Percentiles rank a stretch among this genome's conserved stretches.
These are phyloP conservation scores for Lachnellula willkommii DNA, from an alignment of 2,329 filamentous ascomycete genomes.

Conservation along the genomic window DNA sequence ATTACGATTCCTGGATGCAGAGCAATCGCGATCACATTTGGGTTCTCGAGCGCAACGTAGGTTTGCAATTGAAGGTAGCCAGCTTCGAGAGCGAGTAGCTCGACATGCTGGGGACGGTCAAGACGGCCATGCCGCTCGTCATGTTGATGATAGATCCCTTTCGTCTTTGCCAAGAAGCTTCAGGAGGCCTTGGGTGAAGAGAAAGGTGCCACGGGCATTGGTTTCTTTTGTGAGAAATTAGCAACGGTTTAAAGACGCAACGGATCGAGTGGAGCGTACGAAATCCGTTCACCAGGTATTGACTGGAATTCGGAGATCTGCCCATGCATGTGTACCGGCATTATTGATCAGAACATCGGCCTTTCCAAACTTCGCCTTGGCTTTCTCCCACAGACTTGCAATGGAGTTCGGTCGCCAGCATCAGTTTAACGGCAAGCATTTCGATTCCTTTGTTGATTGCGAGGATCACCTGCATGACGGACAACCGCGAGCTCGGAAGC, in stretches of 20 bases:
- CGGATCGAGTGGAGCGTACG: slow-evolving; percentile 6
- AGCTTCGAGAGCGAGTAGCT: slow-evolving; percentile 15
- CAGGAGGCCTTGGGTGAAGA: slow-evolving; percentile 32
- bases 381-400: slow-evolving; percentile 16
- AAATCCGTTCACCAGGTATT: slow-evolving; percentile 19
- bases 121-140: neutral
- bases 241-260: neutral
- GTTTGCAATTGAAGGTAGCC: slow-evolving; percentile 8
- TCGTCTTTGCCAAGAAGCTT: slow-evolving; percentile 14
- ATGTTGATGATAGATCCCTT: slow-evolving; percentile 16
- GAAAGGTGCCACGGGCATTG: slow-evolving; percentile 33
- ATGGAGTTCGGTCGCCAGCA: slow-evolving; percentile 22
- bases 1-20: slow-evolving; percentile 13
- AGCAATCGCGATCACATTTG: slow-evolving; percentile 12
- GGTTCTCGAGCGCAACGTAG: slow-evolving; percentile 11
- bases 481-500: slow-evolving; percentile 26
- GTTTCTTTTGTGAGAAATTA: slow-evolving; percentile 25
- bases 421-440: slow-evolving; percentile 30
- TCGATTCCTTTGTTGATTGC: slow-evolving; percentile 29
- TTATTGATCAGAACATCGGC: slow-evolving; percentile 45
- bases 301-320: slow-evolving; percentile 1
- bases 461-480: slow-evolving; percentile 25
- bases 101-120: slow-evolving; percentile 3
- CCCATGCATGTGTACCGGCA: slow-evolving; percentile 9
- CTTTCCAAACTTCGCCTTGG: slow-evolving; percentile 35